These are phyloP conservation scores for Aspergillus pseudonomiae DNA, from an alignment of 2,329 filamentous ascomycete species.

Conservation along the genomic window DNA sequence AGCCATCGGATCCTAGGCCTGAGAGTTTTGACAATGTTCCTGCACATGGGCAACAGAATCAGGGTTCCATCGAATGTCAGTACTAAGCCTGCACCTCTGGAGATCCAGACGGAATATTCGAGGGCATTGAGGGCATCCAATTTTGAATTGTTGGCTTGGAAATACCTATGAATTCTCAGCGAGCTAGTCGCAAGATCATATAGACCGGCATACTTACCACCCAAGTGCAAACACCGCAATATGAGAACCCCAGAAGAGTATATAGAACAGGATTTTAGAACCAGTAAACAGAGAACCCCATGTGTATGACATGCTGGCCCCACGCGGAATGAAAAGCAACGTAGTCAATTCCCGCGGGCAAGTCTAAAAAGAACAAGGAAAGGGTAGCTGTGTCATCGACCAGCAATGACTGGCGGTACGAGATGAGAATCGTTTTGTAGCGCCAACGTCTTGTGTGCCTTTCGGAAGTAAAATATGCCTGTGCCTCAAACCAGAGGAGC, in stretches of 20 bases:
- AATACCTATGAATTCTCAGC: constrained; percentile 63
- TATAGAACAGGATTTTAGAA: constrained; percentile 75
- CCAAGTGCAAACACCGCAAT: constrained; percentile 78
- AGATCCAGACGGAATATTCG: constrained; percentile 91
- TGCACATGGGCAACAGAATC: constrained; percentile 91
- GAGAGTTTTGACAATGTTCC: constrained; percentile 81
- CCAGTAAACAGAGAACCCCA: constrained; percentile 64
- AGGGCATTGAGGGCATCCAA: constrained; percentile 80
- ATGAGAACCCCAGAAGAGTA: constrained; percentile 80
- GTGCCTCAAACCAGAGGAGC: not conserved
- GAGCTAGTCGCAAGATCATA: not conserved
- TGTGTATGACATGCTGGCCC: constrained; percentile 47
- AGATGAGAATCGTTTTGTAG: constrained; percentile 1
- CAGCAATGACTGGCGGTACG: constrained; percentile 30
- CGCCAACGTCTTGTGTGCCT: not conserved
- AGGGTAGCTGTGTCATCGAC: constrained; percentile 21
- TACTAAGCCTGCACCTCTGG: constrained; percentile 85
- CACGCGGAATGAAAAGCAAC: constrained; percentile 29
- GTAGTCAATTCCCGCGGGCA: constrained; percentile 8
- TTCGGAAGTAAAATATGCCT: not conserved
- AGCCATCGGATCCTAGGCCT: constrained; percentile 86
- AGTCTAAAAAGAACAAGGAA: constrained; percentile 1
- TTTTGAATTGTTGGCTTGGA: constrained; percentile 69
- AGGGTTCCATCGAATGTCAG: constrained; percentile 82
- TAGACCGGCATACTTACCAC: constrained; percentile 65